Evolutionary conservation across 257 asterid species (phyloP).

Genomic region (Penstemon barbatus): DNA sequence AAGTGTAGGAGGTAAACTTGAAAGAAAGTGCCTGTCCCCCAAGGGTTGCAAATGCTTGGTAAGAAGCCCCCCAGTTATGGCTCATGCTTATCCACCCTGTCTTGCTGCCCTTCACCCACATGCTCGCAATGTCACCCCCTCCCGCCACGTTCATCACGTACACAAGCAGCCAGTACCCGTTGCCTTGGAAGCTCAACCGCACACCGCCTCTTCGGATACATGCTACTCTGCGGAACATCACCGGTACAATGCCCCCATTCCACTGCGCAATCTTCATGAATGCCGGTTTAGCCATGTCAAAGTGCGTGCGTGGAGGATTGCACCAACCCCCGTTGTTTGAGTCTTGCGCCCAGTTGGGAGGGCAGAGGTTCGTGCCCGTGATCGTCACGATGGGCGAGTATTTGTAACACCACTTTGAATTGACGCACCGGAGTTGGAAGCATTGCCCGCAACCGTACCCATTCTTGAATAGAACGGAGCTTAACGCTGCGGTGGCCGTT

Average conservation of each 20-base stretch:
- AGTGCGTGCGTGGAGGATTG: slow-evolving; percentile 84
- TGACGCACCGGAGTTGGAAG: slow-evolving; percentile 58
- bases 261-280: slow-evolving; percentile 79
- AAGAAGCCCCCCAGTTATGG: slow-evolving; percentile 78
- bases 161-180: slow-evolving; percentile 62
- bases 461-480: slow-evolving; percentile 68
- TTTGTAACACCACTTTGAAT: slow-evolving; percentile 49
- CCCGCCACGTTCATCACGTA: slow-evolving; percentile 61
- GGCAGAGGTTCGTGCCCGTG: slow-evolving; percentile 84
- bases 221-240: slow-evolving; percentile 58
- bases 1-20: slow-evolving; percentile 51
- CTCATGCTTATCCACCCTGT: slow-evolving; percentile 65
- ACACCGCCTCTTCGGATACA: slow-evolving; percentile 45
- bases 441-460: slow-evolving; percentile 88
- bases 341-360: slow-evolving; percentile 72
- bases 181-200: slow-evolving; percentile 48
- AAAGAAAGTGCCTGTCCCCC: slow-evolving; percentile 62
- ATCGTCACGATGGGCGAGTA: slow-evolving; percentile 57
- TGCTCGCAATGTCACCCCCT: slow-evolving; percentile 46
- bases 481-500: slow-evolving; percentile 67
- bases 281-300: slow-evolving; percentile 84
- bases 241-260: slow-evolving; percentile 79
- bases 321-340: slow-evolving; percentile 90
- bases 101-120: slow-evolving; percentile 56
- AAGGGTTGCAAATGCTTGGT: slow-evolving; percentile 60